Conservation (phyloP, 2,329 filamentous ascomycete species). For the Aspergillus fructus region DNA sequence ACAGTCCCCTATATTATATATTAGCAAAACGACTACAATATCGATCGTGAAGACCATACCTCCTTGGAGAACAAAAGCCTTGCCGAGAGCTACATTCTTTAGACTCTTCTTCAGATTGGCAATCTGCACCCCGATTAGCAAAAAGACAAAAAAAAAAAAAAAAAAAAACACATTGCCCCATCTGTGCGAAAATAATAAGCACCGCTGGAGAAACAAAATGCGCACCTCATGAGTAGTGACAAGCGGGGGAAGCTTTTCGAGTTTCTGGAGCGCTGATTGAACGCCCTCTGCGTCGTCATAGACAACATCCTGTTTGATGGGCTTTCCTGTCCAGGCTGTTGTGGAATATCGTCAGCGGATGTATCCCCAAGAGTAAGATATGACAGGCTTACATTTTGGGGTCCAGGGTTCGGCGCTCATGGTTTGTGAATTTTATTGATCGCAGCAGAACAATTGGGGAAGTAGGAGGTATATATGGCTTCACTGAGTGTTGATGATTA, state of each 20-base stretch:
- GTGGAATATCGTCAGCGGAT: not conserved
- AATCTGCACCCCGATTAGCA: slow-evolving; percentile 51
- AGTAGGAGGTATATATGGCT: not conserved
- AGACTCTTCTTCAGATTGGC: slow-evolving; percentile 74
- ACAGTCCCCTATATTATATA: slow-evolving; percentile 62
- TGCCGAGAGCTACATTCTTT: slow-evolving; percentile 81
- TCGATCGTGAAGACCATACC: slow-evolving; percentile 47
- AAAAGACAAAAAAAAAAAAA: no score
- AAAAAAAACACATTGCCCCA: no score
- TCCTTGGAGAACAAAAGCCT: slow-evolving; percentile 91
- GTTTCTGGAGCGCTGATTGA: slow-evolving; percentile 40
- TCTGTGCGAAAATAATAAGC: not conserved
- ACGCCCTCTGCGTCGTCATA: slow-evolving; percentile 46
- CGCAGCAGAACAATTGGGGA: not conserved
- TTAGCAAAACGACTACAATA: not conserved
- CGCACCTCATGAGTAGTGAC: slow-evolving; percentile 47
- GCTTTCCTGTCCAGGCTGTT: slow-evolving; percentile 25
- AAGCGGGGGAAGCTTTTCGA: slow-evolving; percentile 47
- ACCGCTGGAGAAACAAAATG: not conserved
- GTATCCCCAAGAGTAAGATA: not conserved
- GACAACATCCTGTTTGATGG: slow-evolving; percentile 27
- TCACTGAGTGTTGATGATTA: not conserved
- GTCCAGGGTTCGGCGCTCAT: not conserved
- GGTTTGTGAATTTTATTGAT: not conserved
- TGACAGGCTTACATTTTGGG: not conserved